Conservation (phyloP, 202 grass and related monocot species). For the Digitaria exilis region DNA sequence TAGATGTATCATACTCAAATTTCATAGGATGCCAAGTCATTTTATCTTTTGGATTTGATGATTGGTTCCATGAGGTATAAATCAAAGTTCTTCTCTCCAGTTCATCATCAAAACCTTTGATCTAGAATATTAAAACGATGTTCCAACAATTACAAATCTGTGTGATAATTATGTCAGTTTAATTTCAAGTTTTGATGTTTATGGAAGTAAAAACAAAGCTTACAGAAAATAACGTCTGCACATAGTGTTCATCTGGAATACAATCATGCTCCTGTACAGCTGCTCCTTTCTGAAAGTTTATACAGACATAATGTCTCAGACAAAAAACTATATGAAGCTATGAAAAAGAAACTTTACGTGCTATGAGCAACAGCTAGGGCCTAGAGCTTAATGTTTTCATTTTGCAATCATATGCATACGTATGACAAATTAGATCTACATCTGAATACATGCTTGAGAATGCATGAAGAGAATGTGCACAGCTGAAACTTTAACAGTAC, state of each 20-base stretch:
- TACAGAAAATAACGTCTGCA: slow-evolving; percentile 97
- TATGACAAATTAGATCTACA: slow-evolving; percentile 31
- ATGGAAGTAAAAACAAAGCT: slow-evolving; percentile 44
- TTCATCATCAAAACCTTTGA: slow-evolving; percentile 82
- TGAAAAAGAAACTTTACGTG: not conserved
- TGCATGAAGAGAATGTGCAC: slow-evolving; percentile 7
- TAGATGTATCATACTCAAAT: slow-evolving; percentile 75
- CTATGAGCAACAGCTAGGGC: slow-evolving; percentile 16
- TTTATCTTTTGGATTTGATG: slow-evolving; percentile 68
- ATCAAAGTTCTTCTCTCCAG: slow-evolving; percentile 94
- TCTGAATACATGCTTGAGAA: slow-evolving; percentile 16
- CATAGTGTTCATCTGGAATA: slow-evolving; percentile 94
- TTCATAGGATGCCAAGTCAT: slow-evolving; percentile 87
- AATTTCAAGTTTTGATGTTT: slow-evolving; percentile 29
- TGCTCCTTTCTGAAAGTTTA: slow-evolving; percentile 64
- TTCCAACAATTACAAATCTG: slow-evolving; percentile 17
- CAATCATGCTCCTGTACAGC: slow-evolving; percentile 62
- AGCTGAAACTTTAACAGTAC: slow-evolving; percentile 36
- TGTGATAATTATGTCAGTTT: slow-evolving; percentile 4
- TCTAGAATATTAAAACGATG: slow-evolving; percentile 64
- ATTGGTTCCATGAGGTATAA: slow-evolving; percentile 94
- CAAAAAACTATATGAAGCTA: slow-evolving; percentile 29
- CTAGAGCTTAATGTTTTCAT: slow-evolving; percentile 4
- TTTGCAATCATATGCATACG: slow-evolving; percentile 8
- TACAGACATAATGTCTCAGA: slow-evolving; percentile 32